Conservation (phyloP, 345 rosid genomes). For the Boechera retrofracta region DNA sequence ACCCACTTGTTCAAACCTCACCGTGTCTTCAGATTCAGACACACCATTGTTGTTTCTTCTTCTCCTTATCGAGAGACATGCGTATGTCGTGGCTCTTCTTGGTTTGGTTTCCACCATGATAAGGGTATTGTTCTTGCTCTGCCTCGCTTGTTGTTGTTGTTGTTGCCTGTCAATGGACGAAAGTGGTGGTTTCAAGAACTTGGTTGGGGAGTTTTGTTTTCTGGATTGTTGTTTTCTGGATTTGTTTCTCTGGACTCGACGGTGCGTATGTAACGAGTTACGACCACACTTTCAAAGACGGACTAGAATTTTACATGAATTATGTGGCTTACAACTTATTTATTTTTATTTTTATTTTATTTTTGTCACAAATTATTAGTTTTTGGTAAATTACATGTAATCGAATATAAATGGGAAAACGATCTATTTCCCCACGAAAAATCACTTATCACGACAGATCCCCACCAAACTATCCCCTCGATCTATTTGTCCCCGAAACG, state of each 20-base stretch:
- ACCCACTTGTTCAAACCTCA: slow-evolving; percentile 49
- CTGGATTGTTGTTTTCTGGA: not conserved
- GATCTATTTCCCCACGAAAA: too few species aligned
- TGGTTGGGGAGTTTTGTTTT: slow-evolving; percentile 35
- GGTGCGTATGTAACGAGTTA: slow-evolving; percentile 36
- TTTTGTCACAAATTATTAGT: not conserved
- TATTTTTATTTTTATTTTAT: too few species aligned
- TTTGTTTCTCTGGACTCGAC: slow-evolving; percentile 17
- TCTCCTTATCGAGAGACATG: slow-evolving; percentile 48
- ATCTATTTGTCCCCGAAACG: too few species aligned
- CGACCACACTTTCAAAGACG: slow-evolving; percentile 30
- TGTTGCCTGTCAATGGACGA: not conserved
- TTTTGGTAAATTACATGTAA: not conserved
- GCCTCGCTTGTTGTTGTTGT: slow-evolving; percentile 1
- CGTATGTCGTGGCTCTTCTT: slow-evolving; percentile 38
- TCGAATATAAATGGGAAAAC: not conserved
- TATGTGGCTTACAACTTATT: slow-evolving; percentile 33
- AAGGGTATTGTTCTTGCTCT: slow-evolving; percentile 33
- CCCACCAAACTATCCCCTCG: too few species aligned
- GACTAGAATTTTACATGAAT: slow-evolving; percentile 23
- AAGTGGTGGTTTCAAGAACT: slow-evolving; percentile 33
- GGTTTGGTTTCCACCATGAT: slow-evolving; percentile 30
- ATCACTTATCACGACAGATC: too few species aligned
- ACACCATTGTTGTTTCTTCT: slow-evolving; percentile 40
- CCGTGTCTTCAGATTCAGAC: slow-evolving; percentile 42